Percentiles rank a stretch among this genome's conserved stretches.
Conservation (phyloP, 2,329 filamentous ascomycete species). For the Dothiorella sarmentorum region DNA sequence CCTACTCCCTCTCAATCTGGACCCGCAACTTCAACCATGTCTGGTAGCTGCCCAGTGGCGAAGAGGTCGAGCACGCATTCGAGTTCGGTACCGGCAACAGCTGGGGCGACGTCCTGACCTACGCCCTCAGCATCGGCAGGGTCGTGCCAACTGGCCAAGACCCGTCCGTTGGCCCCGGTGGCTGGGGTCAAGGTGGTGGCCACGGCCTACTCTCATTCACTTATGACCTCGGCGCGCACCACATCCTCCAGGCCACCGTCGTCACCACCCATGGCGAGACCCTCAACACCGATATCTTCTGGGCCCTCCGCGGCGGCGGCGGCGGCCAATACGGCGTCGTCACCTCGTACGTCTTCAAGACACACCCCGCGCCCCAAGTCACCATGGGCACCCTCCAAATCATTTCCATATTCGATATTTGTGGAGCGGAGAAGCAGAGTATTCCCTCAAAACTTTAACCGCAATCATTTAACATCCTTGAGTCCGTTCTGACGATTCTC, state of each 20-base stretch:
- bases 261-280: constrained; percentile 35
- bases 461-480: too few relatives aligned
- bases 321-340: constrained; percentile 20
- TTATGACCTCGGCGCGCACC: constrained; percentile 33
- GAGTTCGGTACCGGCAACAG: constrained; percentile 28
- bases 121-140: constrained; percentile 8
- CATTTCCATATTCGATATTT: too few relatives aligned
- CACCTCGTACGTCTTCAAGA: constrained; percentile 32
- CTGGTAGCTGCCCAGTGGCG: too few relatives aligned
- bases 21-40: constrained; percentile 37
- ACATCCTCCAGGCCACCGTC: constrained; percentile 35
- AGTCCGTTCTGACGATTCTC: too few relatives aligned
- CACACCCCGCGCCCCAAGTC: constrained; percentile 25
- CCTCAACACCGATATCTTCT: constrained; percentile 33
- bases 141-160: constrained; percentile 31
- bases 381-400: constrained; percentile 17
- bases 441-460: too few relatives aligned
- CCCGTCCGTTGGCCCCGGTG: constrained; percentile 33
- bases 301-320: constrained; percentile 30
- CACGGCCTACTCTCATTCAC: constrained; percentile 21
- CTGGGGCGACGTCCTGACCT: constrained; percentile 23
- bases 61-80: too few relatives aligned
- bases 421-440: too few relatives aligned
- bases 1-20: constrained; percentile 34
- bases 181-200: constrained; percentile 32